Evolutionary conservation across 1,284 basidiomycete genomes (phyloP).

Genomic region (Inonotus hispidus): DNA sequence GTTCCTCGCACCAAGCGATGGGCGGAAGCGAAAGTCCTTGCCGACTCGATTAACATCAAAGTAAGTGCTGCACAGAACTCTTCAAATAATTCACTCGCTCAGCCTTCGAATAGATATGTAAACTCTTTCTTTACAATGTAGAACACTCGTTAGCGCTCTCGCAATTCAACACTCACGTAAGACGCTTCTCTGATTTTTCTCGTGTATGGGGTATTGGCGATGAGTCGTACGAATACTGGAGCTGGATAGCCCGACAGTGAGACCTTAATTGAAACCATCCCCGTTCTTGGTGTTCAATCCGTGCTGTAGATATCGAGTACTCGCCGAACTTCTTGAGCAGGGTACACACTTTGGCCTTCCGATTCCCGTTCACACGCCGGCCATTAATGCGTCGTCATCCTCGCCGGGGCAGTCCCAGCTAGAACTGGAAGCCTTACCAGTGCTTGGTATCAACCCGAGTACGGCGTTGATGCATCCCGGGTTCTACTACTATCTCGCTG

Average conservation of each 20-base stretch:
- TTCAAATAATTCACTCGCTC: not conserved
- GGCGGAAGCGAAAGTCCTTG: conserved; percentile 97
- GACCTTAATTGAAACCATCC: conserved; percentile 23
- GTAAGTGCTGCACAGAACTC: conserved; percentile 34
- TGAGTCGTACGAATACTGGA: conserved; percentile 96
- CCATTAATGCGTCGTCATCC: conserved; percentile 24
- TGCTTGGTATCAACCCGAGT: conserved; percentile 60
- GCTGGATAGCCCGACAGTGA: conserved; percentile 90
- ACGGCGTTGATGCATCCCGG: conserved; percentile 83
- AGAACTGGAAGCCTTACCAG: conserved; percentile 48
- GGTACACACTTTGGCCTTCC: conserved; percentile 64
- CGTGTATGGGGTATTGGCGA: conserved; percentile 96
- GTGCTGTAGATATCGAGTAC: conserved; percentile 66
- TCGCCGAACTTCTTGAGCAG: conserved; percentile 84
- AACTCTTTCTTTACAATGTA: conserved; percentile 84
- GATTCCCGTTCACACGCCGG: conserved; percentile 54
- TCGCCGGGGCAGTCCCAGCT: conserved; percentile 27
- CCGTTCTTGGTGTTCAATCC: not conserved
- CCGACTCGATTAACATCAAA: conserved; percentile 87
- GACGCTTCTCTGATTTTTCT: conserved; percentile 83
- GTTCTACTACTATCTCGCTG: conserved; percentile 87
- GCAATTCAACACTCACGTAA: conserved; percentile 80
- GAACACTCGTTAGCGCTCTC: conserved; percentile 73
- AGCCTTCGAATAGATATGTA: conserved; percentile 57
- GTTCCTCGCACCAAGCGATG: conserved; percentile 94